A percentile compares a stretch with the other conserved stretches of the same genome.
phyloP scores from a whole-genome alignment of 495 filamentous ascomycete species.

The Aspergillus funiculosus region DNA sequence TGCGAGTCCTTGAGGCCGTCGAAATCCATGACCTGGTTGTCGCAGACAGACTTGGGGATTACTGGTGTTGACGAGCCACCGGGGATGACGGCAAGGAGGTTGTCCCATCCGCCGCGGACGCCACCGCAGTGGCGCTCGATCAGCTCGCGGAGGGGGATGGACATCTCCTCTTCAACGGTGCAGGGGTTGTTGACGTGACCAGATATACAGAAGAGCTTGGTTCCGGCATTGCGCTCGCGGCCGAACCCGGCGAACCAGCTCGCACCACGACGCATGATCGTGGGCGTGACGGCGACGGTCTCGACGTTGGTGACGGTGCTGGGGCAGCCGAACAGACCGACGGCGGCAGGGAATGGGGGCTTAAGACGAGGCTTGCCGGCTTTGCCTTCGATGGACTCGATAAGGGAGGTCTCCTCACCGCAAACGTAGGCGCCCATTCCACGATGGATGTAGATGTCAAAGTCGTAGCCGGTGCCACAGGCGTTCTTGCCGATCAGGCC shows the following conservation, averaged over 20 bases:
- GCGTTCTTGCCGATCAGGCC: slow-evolving; percentile 97
- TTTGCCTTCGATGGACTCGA: slow-evolving; percentile 97
- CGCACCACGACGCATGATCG: slow-evolving; percentile 87
- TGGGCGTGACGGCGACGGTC: slow-evolving; percentile 90
- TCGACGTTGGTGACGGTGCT: slow-evolving; percentile 98
- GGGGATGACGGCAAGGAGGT: slow-evolving; percentile 89
- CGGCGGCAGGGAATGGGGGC: slow-evolving; percentile 94
- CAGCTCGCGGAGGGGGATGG: slow-evolving; percentile 84
- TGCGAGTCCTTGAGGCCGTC: slow-evolving; percentile 97
- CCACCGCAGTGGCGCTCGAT: slow-evolving; percentile 98
- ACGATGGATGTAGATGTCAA: slow-evolving; percentile 93
- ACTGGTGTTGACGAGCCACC: slow-evolving; percentile 96
- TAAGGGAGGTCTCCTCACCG: slow-evolving; percentile 94
- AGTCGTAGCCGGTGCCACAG: slow-evolving; percentile 93
- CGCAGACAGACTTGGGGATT: slow-evolving; percentile 77
- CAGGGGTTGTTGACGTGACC: slow-evolving; percentile 98
- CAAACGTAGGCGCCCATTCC: slow-evolving; percentile 97
- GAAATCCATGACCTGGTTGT: slow-evolving; percentile 97
- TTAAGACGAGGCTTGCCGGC: slow-evolving; percentile 97
- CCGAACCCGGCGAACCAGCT: slow-evolving; percentile 91
- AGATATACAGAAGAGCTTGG: slow-evolving; percentile 97
- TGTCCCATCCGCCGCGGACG: slow-evolving; percentile 96
- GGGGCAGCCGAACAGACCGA: slow-evolving; percentile 96
- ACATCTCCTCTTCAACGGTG: slow-evolving; percentile 99
- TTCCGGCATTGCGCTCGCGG: slow-evolving; percentile 90